Percentiles rank a stretch among this genome's conserved stretches.
These are phyloP conservation scores for Neofusicoccum parvum DNA, from an alignment of 2,329 filamentous ascomycete species.

Conservation along the genomic window DNA sequence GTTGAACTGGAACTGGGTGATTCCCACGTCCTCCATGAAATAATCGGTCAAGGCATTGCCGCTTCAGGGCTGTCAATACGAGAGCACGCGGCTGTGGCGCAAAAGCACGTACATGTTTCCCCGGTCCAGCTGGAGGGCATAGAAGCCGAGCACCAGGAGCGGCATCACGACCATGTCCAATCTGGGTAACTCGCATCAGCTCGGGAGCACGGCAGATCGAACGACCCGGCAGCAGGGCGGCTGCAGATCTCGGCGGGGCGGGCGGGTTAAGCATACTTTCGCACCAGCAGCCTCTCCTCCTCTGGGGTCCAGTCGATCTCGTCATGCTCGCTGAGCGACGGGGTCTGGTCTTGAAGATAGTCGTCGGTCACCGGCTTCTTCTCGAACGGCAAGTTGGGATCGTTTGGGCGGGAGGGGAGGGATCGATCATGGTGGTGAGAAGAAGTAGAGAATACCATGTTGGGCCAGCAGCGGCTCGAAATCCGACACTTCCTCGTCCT, in stretches of 20 bases:
- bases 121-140: constrained; percentile 37
- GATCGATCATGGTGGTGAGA: not conserved
- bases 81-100: not conserved
- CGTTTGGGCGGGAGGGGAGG: not conserved
- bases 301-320: constrained; percentile 23
- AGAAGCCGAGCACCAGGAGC: constrained; percentile 31
- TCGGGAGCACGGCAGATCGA: not conserved
- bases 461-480: constrained; percentile 11
- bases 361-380: constrained; percentile 15
- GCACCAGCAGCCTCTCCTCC: constrained; percentile 22
- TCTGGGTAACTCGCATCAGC: not conserved
- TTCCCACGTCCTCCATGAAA: constrained; percentile 52
- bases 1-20: constrained; percentile 58
- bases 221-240: no score
- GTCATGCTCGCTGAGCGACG: constrained; percentile 15
- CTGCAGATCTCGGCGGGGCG: not conserved
- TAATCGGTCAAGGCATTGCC: constrained; percentile 57
- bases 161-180: constrained; percentile 29
- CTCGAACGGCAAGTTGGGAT: not conserved
- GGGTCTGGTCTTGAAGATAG: constrained; percentile 15
- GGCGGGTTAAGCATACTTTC: constrained; percentile 17
- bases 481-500: constrained; percentile 6
- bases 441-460: constrained; percentile 17
- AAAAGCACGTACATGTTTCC: constrained; percentile 26
- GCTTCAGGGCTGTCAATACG: constrained; percentile 37